Base-by-base conservation (phyloP, 139 green algal genomes). In the Coelastrella sp. region DNA sequence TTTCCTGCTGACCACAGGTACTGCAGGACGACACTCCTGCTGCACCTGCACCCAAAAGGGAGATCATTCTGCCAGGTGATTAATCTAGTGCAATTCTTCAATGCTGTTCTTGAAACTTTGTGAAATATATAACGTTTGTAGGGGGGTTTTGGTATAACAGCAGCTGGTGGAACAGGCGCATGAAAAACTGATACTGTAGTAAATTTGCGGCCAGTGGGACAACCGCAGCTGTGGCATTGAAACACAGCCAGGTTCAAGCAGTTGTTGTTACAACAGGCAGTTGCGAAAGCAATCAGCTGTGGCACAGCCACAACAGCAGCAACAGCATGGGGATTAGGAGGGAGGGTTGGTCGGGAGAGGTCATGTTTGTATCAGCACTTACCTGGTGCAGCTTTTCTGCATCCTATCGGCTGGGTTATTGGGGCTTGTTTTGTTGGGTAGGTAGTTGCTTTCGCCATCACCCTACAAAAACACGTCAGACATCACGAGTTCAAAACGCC, bases 31-130 rank as follows among this genome's bases (percentile, higher is more conserved):
- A 84, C 58, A 75, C 56, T 7, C 84, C 84, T 27, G 58, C 85
- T 61, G 56, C 24, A 9, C 22, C 72, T 14, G 72, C 72, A 15
- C 85, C 85, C 58, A 90, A 90, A 73, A 90, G 74, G 85, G 73
- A 90, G 57, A 90, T 90, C 85, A 90, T 90, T 73, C 85, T 90
- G 73, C 85, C 85, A 82, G 83, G 83, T 88, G 8, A 81, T 57
- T 3, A 1, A 49, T 49, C 3, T 49, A 49, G 35, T 49, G 3
- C 15, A 17, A 15, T 73, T 73, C 65, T 22, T 15, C 35, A 3
- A 49, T 49, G 3, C 35, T 49, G 1, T 49, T 49, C n/a, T n/a
- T n/a, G n/a, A n/a, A n/a, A n/a, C n/a, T 49, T 3, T 49, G 3
- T 3, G 35, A 49, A 49, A 49, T 3, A 49, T 49, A 49, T 49